Evolutionary conservation across 2,329 filamentous ascomycete species (phyloP).

Genomic region (Clonostachys rosea): DNA sequence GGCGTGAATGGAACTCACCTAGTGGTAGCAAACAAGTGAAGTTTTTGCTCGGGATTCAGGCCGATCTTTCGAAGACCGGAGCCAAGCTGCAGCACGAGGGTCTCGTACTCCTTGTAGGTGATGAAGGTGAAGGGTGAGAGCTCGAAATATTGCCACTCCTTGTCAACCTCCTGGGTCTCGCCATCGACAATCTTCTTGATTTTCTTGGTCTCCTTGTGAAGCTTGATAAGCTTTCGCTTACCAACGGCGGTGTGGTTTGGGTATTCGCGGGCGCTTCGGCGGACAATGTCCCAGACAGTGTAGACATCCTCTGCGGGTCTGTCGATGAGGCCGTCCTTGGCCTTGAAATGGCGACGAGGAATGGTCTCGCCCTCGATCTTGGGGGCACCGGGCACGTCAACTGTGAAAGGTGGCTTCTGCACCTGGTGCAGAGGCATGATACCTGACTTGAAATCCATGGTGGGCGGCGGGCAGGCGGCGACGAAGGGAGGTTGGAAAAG

Average conservation of each 20-base stretch:
- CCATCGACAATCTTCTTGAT: constrained; percentile 85
- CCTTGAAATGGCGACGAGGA: constrained; percentile 68
- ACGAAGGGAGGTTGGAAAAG: background rate
- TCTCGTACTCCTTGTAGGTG: constrained; percentile 76
- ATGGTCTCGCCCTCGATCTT: constrained; percentile 78
- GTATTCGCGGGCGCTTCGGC: constrained; percentile 59
- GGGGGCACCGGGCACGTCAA: constrained; percentile 65
- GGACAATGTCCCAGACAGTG: constrained; percentile 77
- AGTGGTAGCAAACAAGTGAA: constrained; percentile 84
- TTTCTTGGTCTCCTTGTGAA: constrained; percentile 83
- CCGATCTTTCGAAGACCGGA: constrained; percentile 72
- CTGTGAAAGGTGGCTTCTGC: constrained; percentile 69
- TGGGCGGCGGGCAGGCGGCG: background rate
- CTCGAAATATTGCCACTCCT: constrained; percentile 90
- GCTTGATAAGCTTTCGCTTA: constrained; percentile 67
- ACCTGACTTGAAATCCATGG: constrained; percentile 29
- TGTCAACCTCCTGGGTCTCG: constrained; percentile 73
- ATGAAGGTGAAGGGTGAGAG: constrained; percentile 72
- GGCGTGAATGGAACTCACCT: constrained; percentile 42
- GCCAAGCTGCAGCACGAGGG: constrained; percentile 64
- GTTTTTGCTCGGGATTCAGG: constrained; percentile 57
- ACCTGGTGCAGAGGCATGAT: constrained; percentile 50
- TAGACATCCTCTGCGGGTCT: constrained; percentile 64
- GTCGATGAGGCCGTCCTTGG: constrained; percentile 65
- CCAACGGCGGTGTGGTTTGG: constrained; percentile 64